Evolutionary conservation across 108 stramenopile genomes (phyloP), one percentile per base, ranked within the genome.

Genomic region (Pseudonitzschia multistriata): DNA sequence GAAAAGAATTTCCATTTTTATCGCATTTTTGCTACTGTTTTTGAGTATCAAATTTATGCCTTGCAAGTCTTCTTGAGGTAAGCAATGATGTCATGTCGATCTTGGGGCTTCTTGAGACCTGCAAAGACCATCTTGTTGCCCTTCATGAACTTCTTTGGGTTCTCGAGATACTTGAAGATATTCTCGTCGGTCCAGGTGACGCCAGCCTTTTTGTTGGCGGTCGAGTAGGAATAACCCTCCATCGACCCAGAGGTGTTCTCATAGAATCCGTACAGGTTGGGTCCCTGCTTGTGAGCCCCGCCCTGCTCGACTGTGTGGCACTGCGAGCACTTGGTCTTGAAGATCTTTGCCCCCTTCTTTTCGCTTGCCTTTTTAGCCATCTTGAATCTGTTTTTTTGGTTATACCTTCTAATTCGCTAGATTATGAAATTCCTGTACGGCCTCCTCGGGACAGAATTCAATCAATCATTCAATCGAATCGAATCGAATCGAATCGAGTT

Each of bases 91-190:
- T 98, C 96, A 63, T 97, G 85, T 60, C 99, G 92, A 50, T 99
- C 99, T 45, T 74, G 68, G 21, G 90, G 86, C 85, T 98, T 99
- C 89, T 99, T 99, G 70, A 99, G 79, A 68, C 99, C 99, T 27
- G 99, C 99, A 72, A 99, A 99, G 49, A 99, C 95, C 99, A 99
- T 99, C 83, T 99, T 99, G 68, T 98, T 99, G 71, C 99, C 99
- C 93, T 97, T 97, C 80, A 99, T 98, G 95, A 98, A 99, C 86
- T 98, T 98, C 92, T 98, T 99, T 24, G 98, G 98, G 68, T 96
- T 96, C 57, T 97, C 91, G 63, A 97, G 86, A 83, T 98, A 99
- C 22, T 97, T 93, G 71, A 97, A 96, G 27, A 99, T 82, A 54
- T 97, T 97, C 59, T 96, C 95, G 45, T 99, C 97, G 8, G 73